phyloP scores from a whole-genome alignment of 148 eudicot species.

The Dianthus caryophyllus region DNA sequence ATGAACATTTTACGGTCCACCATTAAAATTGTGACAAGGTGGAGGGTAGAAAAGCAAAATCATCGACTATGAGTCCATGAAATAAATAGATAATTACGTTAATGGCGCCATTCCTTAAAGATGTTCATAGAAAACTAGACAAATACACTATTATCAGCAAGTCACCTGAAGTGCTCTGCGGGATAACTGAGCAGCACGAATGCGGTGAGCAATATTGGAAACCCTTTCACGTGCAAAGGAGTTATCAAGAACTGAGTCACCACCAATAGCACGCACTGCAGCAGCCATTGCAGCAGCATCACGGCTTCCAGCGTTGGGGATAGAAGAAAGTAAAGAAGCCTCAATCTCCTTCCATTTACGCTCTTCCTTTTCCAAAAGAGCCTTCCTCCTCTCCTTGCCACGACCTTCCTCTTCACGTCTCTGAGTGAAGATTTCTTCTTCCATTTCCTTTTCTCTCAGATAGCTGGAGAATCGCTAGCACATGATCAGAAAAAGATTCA shows the following conservation, averaged over 20 bases:
- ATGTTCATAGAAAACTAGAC: neutral
- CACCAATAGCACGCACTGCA: slow-evolving; percentile 98
- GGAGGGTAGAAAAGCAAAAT: neutral
- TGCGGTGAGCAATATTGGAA: slow-evolving; percentile 79
- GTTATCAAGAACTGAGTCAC: slow-evolving; percentile 96
- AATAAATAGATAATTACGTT: neutral
- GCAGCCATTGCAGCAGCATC: slow-evolving; percentile 99
- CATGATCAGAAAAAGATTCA: slow-evolving; percentile 14
- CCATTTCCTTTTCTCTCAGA: slow-evolving; percentile 98
- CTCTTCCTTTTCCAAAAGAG: slow-evolving; percentile 95
- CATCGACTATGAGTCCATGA: neutral
- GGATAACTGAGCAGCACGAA: slow-evolving; percentile 82
- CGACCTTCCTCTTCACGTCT: slow-evolving; percentile 99
- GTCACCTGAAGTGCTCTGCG: slow-evolving; percentile 85
- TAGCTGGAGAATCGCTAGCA: slow-evolving; percentile 43
- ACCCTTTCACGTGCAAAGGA: slow-evolving; percentile 97
- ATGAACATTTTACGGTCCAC: neutral
- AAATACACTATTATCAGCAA: neutral
- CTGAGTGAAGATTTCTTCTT: slow-evolving; percentile 92
- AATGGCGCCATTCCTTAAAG: neutral
- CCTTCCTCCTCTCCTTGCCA: slow-evolving; percentile 98
- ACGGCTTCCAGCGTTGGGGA: slow-evolving; percentile 95
- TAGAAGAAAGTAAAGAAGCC: slow-evolving; percentile 92
- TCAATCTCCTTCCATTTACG: slow-evolving; percentile 99
- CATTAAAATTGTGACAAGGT: neutral